These are phyloP conservation scores for Kazachstania bromeliacearum DNA, from an alignment of 805 yeast genomes.

Conservation along the genomic window DNA sequence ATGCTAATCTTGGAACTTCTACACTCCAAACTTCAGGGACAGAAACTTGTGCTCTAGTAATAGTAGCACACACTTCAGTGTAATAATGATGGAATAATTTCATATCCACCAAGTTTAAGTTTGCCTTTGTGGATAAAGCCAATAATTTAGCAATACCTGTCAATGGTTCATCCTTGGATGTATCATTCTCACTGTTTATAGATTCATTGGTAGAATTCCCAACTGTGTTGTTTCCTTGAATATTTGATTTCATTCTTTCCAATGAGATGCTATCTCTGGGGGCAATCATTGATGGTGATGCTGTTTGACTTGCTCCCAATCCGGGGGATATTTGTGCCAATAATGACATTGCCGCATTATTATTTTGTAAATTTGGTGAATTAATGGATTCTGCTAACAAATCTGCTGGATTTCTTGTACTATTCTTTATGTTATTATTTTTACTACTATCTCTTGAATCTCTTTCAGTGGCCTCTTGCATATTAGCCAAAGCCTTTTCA, in stretches of 20 bases:
- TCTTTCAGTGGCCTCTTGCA: conserved; percentile 22
- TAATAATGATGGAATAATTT: conserved; percentile 82
- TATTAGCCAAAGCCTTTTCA: conserved; percentile 25
- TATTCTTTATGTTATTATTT: neutral
- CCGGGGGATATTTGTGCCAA: conserved; percentile 5
- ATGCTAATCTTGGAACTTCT: conserved; percentile 82
- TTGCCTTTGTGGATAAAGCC: conserved; percentile 24
- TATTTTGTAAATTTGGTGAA: neutral
- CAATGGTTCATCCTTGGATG: conserved; percentile 1
- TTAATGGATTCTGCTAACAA: neutral
- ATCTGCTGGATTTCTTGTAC: neutral
- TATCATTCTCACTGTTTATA: conserved; percentile 5
- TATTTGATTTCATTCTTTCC: neutral
- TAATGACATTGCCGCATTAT: conserved; percentile 4
- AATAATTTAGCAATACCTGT: conserved; percentile 16
- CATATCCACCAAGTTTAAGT: conserved; percentile 64
- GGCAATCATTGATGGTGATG: too few relatives aligned
- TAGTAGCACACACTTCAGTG: conserved; percentile 73
- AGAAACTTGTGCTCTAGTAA: conserved; percentile 84
- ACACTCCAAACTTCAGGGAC: conserved; percentile 74
- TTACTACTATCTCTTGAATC: neutral
- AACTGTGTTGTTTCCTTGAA: too few relatives aligned
- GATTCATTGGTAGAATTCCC: neutral
- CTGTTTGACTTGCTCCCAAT: neutral
- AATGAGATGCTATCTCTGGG: too few relatives aligned